Base-by-base conservation (phyloP, 1,284 basidiomycete genomes). In the Schizophyllum commune region DNA sequence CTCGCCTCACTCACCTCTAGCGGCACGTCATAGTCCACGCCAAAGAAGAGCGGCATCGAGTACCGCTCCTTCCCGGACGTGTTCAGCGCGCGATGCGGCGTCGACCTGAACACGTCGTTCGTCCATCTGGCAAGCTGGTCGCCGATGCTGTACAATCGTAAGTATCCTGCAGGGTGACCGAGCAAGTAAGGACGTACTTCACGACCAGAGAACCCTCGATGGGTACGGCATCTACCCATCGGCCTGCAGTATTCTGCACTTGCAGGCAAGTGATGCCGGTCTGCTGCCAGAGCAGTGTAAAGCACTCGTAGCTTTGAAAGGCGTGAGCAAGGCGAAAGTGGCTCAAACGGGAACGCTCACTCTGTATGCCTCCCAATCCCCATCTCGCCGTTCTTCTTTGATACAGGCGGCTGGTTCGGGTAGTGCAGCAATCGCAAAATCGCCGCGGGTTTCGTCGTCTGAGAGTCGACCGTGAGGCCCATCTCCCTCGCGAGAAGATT, bases 331-430 rank as follows among this genome's bases (percentile, higher is more conserved):
- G 20, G 20, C 51, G 20, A 20, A 17, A 17, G 51, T 17, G 5
- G 51, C 17, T 52, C 51, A 20, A 5, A 27, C 27, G 2, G 2
- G 27, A 27, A 27, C 5, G 69, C 78, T 63, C 67, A 89, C 87
- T 89, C 87, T 0, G 86, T 88, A 69, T 93, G 91, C 0, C 89
- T 91, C 0, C 93, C 92, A 54, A 95, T 90, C 0, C 93, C 93
- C 4, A 91, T 83, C 2, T 77, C 72, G 0, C 83, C 85, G 11
- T 55, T 27, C 19, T 55, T 11, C 19, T 20, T 55, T 11, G 53
- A 27, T 21, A 13, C 19, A 47, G 39, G 39, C 0, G 73, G 79
- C 68, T 92, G 88, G 0, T 88, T 85, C 11, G 91, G 91, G 68
- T 92, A 92, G 69, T 88, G 84, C 15, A 92, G 74, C 5, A 92